Percentiles rank a stretch among this genome's conserved stretches.
phyloP scores from a whole-genome alignment of 2,329 filamentous ascomycete genomes.

The Zymoseptoria ardabiliae region DNA sequence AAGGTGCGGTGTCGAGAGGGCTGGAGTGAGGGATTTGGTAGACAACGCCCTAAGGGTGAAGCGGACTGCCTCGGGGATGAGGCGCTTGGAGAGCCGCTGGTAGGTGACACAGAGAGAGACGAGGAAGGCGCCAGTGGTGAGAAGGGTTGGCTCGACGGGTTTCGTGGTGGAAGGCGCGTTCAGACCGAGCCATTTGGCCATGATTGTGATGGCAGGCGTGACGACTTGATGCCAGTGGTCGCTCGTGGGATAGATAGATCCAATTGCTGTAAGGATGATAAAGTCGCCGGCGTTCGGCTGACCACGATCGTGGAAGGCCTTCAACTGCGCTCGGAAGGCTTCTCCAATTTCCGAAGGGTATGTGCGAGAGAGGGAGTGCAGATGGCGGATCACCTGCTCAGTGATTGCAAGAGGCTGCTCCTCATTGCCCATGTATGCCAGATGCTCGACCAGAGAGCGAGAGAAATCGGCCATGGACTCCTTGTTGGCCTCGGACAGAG shows the following conservation, averaged over 20 bases:
- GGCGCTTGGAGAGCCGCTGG: conserved; percentile 74
- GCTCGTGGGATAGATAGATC: conserved; percentile 83
- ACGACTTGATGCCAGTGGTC: conserved; percentile 96
- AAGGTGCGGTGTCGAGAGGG: conserved; percentile 46
- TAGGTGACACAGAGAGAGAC: conserved; percentile 73
- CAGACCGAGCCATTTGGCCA: conserved; percentile 75
- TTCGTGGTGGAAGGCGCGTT: conserved; percentile 52
- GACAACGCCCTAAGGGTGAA: conserved; percentile 67
- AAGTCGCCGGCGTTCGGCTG: conserved; percentile 62
- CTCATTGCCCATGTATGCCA: conserved; percentile 51
- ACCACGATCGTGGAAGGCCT: conserved; percentile 47
- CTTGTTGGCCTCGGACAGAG: conserved; percentile 79
- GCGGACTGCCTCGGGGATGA: conserved; percentile 80
- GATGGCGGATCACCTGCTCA: conserved; percentile 77
- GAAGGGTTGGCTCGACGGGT: conserved; percentile 59
- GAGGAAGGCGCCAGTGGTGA: conserved; percentile 70
- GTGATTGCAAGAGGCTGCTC: conserved; percentile 54
- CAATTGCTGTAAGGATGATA: conserved; percentile 73
- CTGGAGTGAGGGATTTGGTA: conserved; percentile 31
- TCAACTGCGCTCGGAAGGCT: conserved; percentile 68
- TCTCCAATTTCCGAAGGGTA: conserved; percentile 71
- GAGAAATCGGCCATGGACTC: conserved; percentile 67
- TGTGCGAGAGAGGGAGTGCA: conserved; percentile 85
- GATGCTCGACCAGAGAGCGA: conserved; percentile 57
- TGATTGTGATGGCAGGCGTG: conserved; percentile 80